Conservation (phyloP, 257 asterid species). For the Petunia axillaris region DNA sequence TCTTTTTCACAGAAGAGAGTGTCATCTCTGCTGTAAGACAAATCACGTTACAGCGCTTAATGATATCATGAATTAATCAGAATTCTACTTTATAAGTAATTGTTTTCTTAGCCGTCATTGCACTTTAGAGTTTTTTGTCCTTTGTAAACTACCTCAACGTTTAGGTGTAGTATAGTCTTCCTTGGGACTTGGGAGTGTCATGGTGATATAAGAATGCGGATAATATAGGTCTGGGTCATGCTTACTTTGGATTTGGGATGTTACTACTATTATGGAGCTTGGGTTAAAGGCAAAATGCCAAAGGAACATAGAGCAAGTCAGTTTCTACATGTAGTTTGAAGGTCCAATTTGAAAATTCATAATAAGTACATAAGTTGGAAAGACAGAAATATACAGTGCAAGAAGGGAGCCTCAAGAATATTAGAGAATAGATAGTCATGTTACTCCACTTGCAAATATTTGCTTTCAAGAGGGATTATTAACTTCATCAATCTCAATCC, state of each 20-base stretch:
- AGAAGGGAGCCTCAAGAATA: background rate
- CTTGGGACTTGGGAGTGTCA: background rate
- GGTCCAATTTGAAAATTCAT: background rate
- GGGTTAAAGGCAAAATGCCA: background rate
- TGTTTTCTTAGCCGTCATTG: background rate
- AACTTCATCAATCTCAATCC: background rate
- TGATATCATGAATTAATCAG: background rate
- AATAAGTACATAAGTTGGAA: background rate
- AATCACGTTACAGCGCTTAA: background rate
- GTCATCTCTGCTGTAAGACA: background rate
- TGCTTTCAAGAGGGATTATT: background rate
- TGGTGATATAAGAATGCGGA: background rate
- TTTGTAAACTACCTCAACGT: background rate
- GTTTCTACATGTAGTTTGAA: background rate
- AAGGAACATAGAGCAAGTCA: slow-evolving; percentile 1
- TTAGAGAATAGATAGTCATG: background rate
- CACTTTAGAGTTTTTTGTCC: background rate
- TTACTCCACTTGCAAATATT: background rate
- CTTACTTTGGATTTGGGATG: slow-evolving; percentile 2
- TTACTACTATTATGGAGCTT: background rate
- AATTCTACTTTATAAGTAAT: background rate
- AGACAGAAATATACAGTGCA: background rate
- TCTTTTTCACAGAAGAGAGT: background rate
- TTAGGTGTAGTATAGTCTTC: background rate
- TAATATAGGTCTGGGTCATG: background rate